Evolutionary conservation across 2,329 filamentous ascomycete species (phyloP), one percentile per base, ranked within the genome.

Genomic region (Chrysosporium queenslandicum): DNA sequence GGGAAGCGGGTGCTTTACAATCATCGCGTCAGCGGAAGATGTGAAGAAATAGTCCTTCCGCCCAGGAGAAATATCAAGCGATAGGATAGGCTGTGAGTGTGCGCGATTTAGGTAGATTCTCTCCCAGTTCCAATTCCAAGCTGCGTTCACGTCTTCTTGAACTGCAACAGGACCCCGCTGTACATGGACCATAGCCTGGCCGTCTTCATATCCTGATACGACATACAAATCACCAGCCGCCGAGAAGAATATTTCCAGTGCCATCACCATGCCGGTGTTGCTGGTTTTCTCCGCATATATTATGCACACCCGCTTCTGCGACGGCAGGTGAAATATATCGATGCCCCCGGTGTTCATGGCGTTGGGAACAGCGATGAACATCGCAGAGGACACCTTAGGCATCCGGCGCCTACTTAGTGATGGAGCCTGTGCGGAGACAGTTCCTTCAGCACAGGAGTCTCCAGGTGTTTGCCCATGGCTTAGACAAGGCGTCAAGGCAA

Each of bases 171-270:
- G 64, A 0, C 63, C 66, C 29, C 68, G 66, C 37, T 82, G 77
- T 27, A 77, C 70, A 58, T 83, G 81, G 0, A 88, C 79, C 50
- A 82, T 80, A 1, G 81, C 81, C 50, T 84, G 77, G 1, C 92
- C 92, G 61, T 87, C 88, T 69, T 98, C 92, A 66, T 92, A 96
- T 9, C 85, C 91, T 2, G 83, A 82, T 8, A 86, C 69, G 5
- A 95, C 73, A 4, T 81, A 78, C 1, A 91, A 69, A 12, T 65
- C 68, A 32, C 70, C 58, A 4, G 56, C 53, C 1, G 65, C 36
- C 3, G 73, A 67, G 55, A 77, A 71, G 53, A 85, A 75, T 2
- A 91, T 67, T 7, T 76, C 71, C 16, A 96, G 69, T 4, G 86
- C 82, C 92, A 97, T 97, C 36, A 88, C 81, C 90, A 97, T 97